Evolutionary conservation across 371 early-diverging fungal genomes (phyloP), one percentile per base, ranked within the genome.

Genomic region (Pancytospora philotis): DNA sequence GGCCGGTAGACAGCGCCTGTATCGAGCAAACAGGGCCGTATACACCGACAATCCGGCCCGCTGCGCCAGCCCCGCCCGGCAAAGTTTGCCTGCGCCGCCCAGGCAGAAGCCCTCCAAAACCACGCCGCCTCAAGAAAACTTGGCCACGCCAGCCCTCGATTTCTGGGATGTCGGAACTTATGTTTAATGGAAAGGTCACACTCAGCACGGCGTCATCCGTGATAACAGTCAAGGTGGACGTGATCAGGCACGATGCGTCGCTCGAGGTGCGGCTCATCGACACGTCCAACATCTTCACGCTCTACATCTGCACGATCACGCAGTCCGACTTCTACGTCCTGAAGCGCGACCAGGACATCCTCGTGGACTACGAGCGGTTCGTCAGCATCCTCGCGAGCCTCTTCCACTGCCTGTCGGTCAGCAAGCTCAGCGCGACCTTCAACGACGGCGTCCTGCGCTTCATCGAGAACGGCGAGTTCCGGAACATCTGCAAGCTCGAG

Each of bases 21-120:
- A n/a, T n/a, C n/a, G n/a, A n/a, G n/a, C n/a, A n/a, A n/a, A n/a
- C n/a, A n/a, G n/a, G n/a, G n/a, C n/a, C n/a, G n/a, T n/a, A n/a
- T n/a, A n/a, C n/a, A n/a, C n/a, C n/a, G n/a, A n/a, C n/a, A n/a
- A n/a, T n/a, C n/a, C n/a, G n/a, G n/a, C n/a, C n/a, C n/a, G n/a
- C n/a, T n/a, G n/a, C n/a, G n/a, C n/a, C n/a, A n/a, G n/a, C 90
- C 88, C 77, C 91, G 90, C 77, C 96, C 28, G 10, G 30, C 16
- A 27, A 19, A 16, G 30, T 37, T 63, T 8, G 38, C 30, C 34
- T n/a, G n/a, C n/a, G 38, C 35, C 10, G 39, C 36, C 10, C 4
- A 2, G 27, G 35, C 27, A n/a, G 51, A 39, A 27, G 35, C 51
- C 59, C 37, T 59, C 51, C 36, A 35, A 22, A 13, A 49, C 28